These are phyloP conservation scores for Metrosideros polymorpha DNA, from an alignment of 441 rosid genomes.

Conservation along the genomic window DNA sequence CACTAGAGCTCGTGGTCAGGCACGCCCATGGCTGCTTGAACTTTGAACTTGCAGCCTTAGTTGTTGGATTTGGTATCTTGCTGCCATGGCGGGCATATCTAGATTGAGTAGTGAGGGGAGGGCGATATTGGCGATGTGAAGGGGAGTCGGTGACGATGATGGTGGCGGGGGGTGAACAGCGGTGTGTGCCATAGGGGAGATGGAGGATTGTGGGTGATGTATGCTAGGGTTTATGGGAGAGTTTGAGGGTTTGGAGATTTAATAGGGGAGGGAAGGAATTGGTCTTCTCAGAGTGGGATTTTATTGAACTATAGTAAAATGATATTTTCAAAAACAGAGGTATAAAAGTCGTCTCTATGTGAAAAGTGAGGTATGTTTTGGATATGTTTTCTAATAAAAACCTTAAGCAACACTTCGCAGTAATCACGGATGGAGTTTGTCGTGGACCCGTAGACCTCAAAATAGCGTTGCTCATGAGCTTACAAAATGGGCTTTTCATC, in stretches of 20 bases:
- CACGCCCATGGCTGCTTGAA: background rate
- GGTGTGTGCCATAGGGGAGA: background rate
- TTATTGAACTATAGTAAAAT: background rate
- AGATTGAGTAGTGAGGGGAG: background rate
- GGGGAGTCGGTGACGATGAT: background rate
- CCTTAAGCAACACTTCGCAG: background rate
- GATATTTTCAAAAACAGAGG: background rate
- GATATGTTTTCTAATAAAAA: background rate
- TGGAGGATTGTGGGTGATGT: background rate
- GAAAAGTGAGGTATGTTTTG: background rate
- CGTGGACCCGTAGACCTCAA: background rate
- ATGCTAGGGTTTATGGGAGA: background rate
- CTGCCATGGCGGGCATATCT: background rate
- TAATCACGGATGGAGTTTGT: background rate
- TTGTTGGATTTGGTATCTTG: background rate
- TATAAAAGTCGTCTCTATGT: background rate
- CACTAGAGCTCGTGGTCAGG: background rate
- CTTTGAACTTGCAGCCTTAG: background rate
- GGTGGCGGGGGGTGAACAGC: background rate
- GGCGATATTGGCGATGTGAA: background rate
- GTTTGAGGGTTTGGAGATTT: background rate
- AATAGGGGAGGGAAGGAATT: background rate
- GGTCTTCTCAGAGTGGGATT: background rate
- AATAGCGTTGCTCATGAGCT: background rate
- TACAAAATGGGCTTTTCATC: background rate